Percentiles rank a stretch among this genome's conserved stretches.
Conservation (phyloP, 1,139 yeast genomes). For the Blastobotrys aristatus region DNA sequence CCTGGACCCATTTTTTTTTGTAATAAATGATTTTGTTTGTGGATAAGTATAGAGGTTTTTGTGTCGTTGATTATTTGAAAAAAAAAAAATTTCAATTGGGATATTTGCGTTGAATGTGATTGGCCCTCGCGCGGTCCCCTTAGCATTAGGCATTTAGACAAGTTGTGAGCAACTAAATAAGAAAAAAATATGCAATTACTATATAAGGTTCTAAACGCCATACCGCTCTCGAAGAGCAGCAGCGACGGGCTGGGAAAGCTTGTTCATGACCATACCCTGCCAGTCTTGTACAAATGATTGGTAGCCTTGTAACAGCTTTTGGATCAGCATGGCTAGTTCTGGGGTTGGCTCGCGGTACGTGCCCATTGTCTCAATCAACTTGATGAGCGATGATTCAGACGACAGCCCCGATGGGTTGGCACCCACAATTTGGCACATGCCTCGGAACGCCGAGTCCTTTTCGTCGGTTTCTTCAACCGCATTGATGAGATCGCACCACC, state of each 20-base stretch:
- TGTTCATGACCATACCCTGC: constrained; percentile 25
- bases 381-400: constrained; percentile 45
- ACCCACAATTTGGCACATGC: constrained; percentile 64
- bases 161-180: not conserved
- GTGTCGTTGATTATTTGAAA: too few relatives aligned
- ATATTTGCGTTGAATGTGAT: not conserved
- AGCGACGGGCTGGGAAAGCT: constrained; percentile 21
- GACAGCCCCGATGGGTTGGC: constrained; percentile 65
- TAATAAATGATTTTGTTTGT: constrained; percentile 6
- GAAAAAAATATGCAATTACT: too few relatives aligned
- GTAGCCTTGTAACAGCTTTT: constrained; percentile 36
- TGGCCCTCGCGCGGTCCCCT: not conserved
- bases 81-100: not conserved
- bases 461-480: constrained; percentile 70
- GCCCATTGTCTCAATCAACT: constrained; percentile 61
- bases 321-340: constrained; percentile 31
- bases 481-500: constrained; percentile 65
- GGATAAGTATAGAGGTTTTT: constrained; percentile 7
- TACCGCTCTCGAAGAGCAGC: constrained; percentile 21
- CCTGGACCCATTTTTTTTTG: constrained; percentile 55
- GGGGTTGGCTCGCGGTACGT: constrained; percentile 45
- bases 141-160: too few relatives aligned
- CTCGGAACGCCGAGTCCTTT: constrained; percentile 72
- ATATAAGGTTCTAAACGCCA: not conserved
- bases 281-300: constrained; percentile 34